Evolutionary conservation across 2,329 filamentous ascomycete species (phyloP), one percentile per base, ranked within the genome.

Genomic region (Diaporthe caulivora): DNA sequence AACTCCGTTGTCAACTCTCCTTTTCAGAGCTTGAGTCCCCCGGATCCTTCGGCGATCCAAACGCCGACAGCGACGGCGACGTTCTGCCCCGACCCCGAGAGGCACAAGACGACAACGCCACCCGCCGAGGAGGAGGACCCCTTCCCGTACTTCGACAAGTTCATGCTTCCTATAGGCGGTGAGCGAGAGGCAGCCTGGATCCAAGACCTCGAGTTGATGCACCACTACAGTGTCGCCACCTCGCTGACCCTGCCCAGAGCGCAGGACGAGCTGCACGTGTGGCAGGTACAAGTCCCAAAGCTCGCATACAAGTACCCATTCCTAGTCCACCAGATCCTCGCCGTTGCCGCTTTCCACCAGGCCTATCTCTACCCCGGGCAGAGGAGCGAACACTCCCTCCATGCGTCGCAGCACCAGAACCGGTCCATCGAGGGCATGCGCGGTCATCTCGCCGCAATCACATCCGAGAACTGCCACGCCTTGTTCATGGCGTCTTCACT

Each of bases 131-230:
- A 54, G 29, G 58, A 71, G 53, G 68, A 58, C 31, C 68, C 67
- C 13, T 74, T 74, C 24, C 67, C 67, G 1, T 74, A 74, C 29
- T 74, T 74, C 34, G 72, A 74, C 68, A 74, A 74, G 51, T 74
- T 74, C 44, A 71, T 74, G 72, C 58, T 71, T 7, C 72, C 72
- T 10, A 51, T 71, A 42, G 68, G 72, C 49, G 58, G 68, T 51
- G 67, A 74, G 68, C 55, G 67, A 29, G 72, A 74, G 58, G 68
- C 72, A 11, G 72, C 72, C 11, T 83, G 82, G 67, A 81, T 80
- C 6, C 82, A 81, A 69, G 82, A 83, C 71, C 72, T 83, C 9
- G 82, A 83, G 54, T 72, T 82, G 17, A 81, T 81, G 57, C 79
- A 82, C 44, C 81, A 83, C 54, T 82, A 76, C 53, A 70, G 44